Conservation (phyloP, 805 yeast species). For the Myxozyma udenii region DNA sequence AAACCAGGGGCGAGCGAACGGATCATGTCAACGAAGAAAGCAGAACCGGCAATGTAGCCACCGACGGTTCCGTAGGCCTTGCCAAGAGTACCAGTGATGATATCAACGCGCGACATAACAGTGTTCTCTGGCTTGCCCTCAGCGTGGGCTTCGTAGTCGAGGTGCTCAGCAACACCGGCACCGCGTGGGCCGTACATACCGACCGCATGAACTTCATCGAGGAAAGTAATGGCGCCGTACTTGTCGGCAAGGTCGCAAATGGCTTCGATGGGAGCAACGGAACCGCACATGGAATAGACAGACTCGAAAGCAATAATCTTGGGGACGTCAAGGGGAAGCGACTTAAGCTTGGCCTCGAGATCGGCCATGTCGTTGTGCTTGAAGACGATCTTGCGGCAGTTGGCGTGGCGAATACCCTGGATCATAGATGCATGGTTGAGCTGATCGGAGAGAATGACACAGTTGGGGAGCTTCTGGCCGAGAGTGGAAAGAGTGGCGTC, state of each 20-base stretch:
- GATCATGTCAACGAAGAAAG: constrained; percentile 84
- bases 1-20: constrained; percentile 97
- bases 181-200: constrained; percentile 99
- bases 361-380: constrained; percentile 86
- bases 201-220: constrained; percentile 98
- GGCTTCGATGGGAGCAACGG: constrained; percentile 86
- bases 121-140: constrained; percentile 58
- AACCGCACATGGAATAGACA: constrained; percentile 98
- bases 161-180: constrained; percentile 98
- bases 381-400: constrained; percentile 82
- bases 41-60: constrained; percentile 91
- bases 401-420: constrained; percentile 87
- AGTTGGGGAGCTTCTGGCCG: constrained; percentile 84
- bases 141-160: constrained; percentile 81
- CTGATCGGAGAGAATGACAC: constrained; percentile 90
- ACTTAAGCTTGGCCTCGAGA: constrained; percentile 71
- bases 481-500: constrained; percentile 89
- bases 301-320: constrained; percentile 95
- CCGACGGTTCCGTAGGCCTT: constrained; percentile 97
- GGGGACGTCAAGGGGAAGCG: constrained; percentile 83
- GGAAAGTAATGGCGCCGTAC: constrained; percentile 93
- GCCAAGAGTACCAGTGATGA: constrained; percentile 96
- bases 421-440: constrained; percentile 98
- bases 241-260: constrained; percentile 96
- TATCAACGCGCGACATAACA: constrained; percentile 85